Evolutionary conservation across 768 basidiomycete species (phyloP), one percentile per base, ranked within the genome.

Genomic region (Mrakia blollopis): DNA sequence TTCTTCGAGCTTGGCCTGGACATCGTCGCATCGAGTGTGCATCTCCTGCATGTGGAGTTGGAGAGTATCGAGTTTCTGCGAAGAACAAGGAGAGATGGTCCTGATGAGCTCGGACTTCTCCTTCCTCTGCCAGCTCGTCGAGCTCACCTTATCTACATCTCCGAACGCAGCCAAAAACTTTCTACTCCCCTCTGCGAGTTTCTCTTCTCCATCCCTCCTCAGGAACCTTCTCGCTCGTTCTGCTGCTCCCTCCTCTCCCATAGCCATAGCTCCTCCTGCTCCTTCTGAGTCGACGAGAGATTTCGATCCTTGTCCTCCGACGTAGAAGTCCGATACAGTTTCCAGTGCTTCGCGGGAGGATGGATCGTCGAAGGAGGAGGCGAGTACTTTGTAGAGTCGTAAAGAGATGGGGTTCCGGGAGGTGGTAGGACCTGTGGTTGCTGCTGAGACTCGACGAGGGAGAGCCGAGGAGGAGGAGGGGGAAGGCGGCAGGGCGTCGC

Each of bases 311-410:
- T 35, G 35, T 44, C 35, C 65, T 30, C 63, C 32, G 16, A 80
- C 86, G 82, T 97, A 98, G 70, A 93, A 86, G 23, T 90, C 89
- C 2, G 93, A 93, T 52, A 96, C 88, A 0, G 93, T 94, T 65
- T 88, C 86, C 18, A 97, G 85, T 3, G 93, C 94, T 80, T 96
- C 91, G 37, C 86, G 86, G 0, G 81, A 81, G 14, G 80, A 78
- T 0, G 80, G 80, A 69, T 84, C 83, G 68, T 84, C 83, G 77
- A 84, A 84, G 14, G 82, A 79, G 0, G 91, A 91, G 50, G 91
- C 89, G 28, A 96, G 86, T 78, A 95, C 90, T 84, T 97, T 97
- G 84, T 93, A 94, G n/a, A 96, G 85, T 16, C 94, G 87, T 0
- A 91, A 84, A n/a, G 93, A 89, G 57, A 95, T 87, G 2, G 94